Evolutionary conservation across 768 basidiomycete species (phyloP).

Genomic region (Rhodotorula paludigena): DNA sequence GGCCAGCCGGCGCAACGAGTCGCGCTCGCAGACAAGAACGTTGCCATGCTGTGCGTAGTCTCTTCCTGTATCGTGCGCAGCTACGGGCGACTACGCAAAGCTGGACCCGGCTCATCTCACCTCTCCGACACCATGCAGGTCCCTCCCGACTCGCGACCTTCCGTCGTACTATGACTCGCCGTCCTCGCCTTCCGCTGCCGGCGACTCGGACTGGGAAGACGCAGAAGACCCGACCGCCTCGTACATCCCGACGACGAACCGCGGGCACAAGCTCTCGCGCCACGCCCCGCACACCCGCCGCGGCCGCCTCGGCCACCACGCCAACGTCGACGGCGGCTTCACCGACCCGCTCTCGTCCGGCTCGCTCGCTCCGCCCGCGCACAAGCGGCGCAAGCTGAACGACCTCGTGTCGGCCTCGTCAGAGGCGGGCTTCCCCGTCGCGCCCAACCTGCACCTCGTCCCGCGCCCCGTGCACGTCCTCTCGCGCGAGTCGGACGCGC

Average conservation of each 20-base stretch:
- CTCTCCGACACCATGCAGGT: not conserved
- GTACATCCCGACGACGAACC: slow-evolving; percentile 33
- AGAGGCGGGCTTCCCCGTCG: slow-evolving; percentile 26
- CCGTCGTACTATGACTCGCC: slow-evolving; percentile 36
- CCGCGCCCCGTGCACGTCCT: slow-evolving; percentile 8
- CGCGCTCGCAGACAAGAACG: too few species aligned
- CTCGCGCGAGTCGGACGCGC: slow-evolving; percentile 15
- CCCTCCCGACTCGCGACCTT: slow-evolving; percentile 36
- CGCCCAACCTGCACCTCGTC: slow-evolving; percentile 40
- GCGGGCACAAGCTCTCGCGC: slow-evolving; percentile 41
- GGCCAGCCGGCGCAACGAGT: too few species aligned
- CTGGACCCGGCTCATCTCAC: too few species aligned
- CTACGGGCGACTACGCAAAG: too few species aligned
- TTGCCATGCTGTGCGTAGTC: slow-evolving; percentile 4
- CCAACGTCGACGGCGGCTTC: slow-evolving; percentile 34
- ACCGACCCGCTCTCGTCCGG: not conserved
- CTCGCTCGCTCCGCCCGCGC: slow-evolving; percentile 7
- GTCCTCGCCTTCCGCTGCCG: not conserved
- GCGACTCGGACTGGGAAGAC: slow-evolving; percentile 20
- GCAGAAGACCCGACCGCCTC: not conserved
- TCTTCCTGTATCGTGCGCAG: too few species aligned
- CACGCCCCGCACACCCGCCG: slow-evolving; percentile 24
- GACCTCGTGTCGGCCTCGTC: slow-evolving; percentile 1
- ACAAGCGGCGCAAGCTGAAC: slow-evolving; percentile 28
- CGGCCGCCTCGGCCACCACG: slow-evolving; percentile 37